phyloP scores from a whole-genome alignment of 2,329 filamentous ascomycete species.

The Fusarium subtropicale region DNA sequence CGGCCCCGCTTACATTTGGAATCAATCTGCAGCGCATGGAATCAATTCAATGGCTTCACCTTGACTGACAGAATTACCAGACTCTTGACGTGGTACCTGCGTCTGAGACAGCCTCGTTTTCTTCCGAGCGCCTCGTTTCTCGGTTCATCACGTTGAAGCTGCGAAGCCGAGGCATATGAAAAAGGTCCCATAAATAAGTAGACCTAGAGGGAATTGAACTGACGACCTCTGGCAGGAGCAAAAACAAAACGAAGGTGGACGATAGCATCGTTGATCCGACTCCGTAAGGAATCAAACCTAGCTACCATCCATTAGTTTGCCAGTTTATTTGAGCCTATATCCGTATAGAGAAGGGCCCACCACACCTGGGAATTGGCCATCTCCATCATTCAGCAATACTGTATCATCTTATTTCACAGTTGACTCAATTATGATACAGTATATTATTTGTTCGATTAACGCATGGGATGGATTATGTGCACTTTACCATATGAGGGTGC shows the following conservation, averaged over 20 bases:
- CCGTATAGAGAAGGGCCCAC: not conserved
- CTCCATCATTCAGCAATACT: too few relatives aligned
- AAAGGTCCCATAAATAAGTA: not conserved
- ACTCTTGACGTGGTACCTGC: constrained; percentile 16
- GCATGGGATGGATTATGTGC: not conserved
- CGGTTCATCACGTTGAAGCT: not conserved
- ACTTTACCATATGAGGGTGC: not conserved
- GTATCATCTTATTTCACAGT: rapidly evolving
- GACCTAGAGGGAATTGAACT: constrained; percentile 4
- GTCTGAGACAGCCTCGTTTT: constrained; percentile 2
- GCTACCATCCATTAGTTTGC: constrained; percentile 6
- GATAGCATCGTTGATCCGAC: constrained; percentile 29
- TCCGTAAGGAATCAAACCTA: constrained; percentile 21
- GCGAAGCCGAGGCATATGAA: not conserved
- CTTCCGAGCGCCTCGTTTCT: constrained; percentile 4
- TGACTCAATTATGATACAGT: not conserved
- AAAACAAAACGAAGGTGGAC: constrained; percentile 14
- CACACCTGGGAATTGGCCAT: not conserved
- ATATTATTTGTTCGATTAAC: too few relatives aligned
- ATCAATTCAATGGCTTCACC: constrained; percentile 19
- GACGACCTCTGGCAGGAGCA: not conserved
- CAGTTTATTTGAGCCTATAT: not conserved
- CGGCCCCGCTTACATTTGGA: constrained; percentile 30
- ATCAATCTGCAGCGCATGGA: constrained; percentile 28
- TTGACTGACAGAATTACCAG: not conserved